phyloP scores from a whole-genome alignment of 1,139 yeast genomes.

The Hyphopichia wangnamkhiaoensis region DNA sequence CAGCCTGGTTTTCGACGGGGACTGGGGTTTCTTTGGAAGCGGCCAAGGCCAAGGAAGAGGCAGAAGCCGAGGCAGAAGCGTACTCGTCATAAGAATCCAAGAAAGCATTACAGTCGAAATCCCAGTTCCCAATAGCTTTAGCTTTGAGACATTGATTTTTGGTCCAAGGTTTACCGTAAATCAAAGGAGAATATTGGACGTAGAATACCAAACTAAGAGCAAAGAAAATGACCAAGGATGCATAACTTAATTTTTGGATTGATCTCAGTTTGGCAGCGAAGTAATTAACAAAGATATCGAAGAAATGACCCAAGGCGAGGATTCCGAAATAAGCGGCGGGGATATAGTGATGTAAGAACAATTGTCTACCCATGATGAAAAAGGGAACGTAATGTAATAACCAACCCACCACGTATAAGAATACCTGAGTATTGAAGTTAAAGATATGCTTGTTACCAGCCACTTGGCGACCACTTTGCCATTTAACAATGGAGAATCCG shows the following conservation, averaged over 20 bases:
- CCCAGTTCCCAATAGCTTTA: constrained; percentile 71
- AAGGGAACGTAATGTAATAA: constrained; percentile 82
- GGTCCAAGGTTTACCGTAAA: constrained; percentile 86
- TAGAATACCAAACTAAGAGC: constrained; percentile 57
- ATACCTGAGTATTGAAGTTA: constrained; percentile 70
- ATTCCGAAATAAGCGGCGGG: constrained; percentile 90
- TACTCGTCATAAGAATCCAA: constrained; percentile 33
- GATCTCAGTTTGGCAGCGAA: constrained; percentile 31
- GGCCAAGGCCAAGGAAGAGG: constrained; percentile 5
- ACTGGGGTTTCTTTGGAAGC: constrained; percentile 7
- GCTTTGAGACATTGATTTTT: constrained; percentile 60
- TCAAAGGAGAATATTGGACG: constrained; percentile 66
- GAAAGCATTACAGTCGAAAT: constrained; percentile 74
- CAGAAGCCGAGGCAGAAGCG: constrained; percentile 13
- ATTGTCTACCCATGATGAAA: constrained; percentile 89
- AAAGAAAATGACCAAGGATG: constrained; percentile 49
- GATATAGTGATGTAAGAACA: constrained; percentile 89
- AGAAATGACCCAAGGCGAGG: constrained; percentile 77
- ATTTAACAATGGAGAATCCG: constrained; percentile 59
- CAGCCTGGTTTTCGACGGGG: constrained; percentile 17
- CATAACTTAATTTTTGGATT: constrained; percentile 40
- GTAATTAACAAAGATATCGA: constrained; percentile 65
- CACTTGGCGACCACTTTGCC: constrained; percentile 68
- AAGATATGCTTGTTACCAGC: constrained; percentile 56
- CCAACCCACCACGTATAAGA: constrained; percentile 80